Base-by-base conservation (phyloP, 345 rosid genomes). In the Turritis glabra region DNA sequence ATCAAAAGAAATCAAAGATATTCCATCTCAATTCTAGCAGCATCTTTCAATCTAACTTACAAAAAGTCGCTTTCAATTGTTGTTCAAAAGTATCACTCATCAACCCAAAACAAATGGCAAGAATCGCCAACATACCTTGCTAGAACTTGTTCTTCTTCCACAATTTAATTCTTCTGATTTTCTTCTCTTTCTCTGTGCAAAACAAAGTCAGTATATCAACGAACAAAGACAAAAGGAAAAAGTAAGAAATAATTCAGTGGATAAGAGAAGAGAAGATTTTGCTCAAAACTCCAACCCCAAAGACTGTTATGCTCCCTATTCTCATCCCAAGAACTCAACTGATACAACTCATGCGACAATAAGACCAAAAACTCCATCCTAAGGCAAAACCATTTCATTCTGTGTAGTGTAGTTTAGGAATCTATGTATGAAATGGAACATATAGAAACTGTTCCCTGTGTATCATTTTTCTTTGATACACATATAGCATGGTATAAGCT, bases 181-280 rank as follows among this genome's bases (percentile, higher is more conserved):
- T 80, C 96, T 87, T 78, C 97, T 83, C 78, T 95, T 95, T 82
- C 93, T 86, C 99, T 92, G 85, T 35, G 33, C 68, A 78, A 81
- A 30, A 61, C 64, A 73, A 35, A 53, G 0, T 56, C 72, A 35
- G 17, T 35, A 47, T 63, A 0, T 53, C 10, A 61, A 19, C 15
- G 33, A 25, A 17, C 19, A 21, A 41, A 59, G 47, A 56, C 37
- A 3, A 29, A 67, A 32, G 17, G 7, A 11, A 23, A 57, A 57
- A 29, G 12, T 33, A 46, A 65, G 43, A 29, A 14, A 37, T 13
- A 17, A 76, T 21, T 30, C 30, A 51, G 38, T 23, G 32, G 50
- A 76, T 50, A 21, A 53, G 57, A 33, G n/a, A 69, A 41, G 23
- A 1, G n/a, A 69, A 41, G 23, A 1, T 30, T 52, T 11, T 61